phyloP scores from a whole-genome alignment of 116 monocot species.

The Cymodocea nodosa region DNA sequence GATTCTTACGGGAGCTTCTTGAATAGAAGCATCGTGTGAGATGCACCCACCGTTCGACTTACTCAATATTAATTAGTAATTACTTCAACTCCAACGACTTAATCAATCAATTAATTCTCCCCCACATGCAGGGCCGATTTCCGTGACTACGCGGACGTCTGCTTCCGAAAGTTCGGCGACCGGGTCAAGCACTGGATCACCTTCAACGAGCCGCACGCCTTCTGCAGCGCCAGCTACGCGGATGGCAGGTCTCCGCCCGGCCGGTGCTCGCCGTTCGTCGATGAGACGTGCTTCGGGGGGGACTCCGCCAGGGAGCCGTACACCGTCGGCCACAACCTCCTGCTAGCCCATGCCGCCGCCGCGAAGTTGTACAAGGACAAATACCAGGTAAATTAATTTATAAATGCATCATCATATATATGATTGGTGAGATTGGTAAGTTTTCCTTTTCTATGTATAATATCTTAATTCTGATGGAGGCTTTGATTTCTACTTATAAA shows the following conservation, averaged over 20 bases:
- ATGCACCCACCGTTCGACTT: background rate
- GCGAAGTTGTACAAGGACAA: constrained; percentile 13
- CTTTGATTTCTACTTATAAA: too few relatives aligned
- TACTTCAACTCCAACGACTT: too few relatives aligned
- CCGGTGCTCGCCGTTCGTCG: constrained; percentile 11
- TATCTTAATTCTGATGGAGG: too few relatives aligned
- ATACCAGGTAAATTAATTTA: constrained; percentile 12
- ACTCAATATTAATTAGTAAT: too few relatives aligned
- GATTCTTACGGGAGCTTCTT: constrained; percentile 32
- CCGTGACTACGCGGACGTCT: constrained; percentile 10
- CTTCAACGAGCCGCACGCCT: constrained; percentile 19
- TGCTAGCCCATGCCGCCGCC: constrained; percentile 16
- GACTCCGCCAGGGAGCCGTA: constrained; percentile 21
- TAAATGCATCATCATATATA: too few relatives aligned
- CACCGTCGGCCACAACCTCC: constrained; percentile 11
- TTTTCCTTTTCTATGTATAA: too few relatives aligned
- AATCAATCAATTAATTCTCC: too few relatives aligned
- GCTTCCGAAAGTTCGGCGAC: constrained; percentile 20
- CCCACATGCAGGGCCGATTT: constrained; percentile 19
- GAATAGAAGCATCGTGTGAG: constrained; percentile 24
- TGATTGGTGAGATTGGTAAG: too few relatives aligned
- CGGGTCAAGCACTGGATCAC: constrained; percentile 27
- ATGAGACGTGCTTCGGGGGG: background rate
- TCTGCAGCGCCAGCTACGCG: constrained; percentile 1
- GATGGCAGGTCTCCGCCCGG: constrained; percentile 2